Evolutionary conservation across 352 stramenopile species (phyloP), one percentile per base, ranked within the genome.

Genomic region (Globisporangium canariense): DNA sequence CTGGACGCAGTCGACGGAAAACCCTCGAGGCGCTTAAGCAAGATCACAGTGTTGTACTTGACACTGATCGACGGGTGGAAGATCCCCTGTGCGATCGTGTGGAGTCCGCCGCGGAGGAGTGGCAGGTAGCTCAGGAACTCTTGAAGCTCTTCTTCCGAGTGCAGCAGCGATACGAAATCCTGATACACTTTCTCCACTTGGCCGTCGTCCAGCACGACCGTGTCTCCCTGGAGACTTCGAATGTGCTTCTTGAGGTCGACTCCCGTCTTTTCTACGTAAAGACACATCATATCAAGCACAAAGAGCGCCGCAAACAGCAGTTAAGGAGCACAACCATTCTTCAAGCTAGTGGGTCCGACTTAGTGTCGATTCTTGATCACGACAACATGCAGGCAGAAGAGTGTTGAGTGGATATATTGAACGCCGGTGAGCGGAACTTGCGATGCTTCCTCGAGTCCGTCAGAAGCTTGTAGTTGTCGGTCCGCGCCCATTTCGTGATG

Each of bases 21-120:
- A 58, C 84, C 77, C 65, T 96, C 88, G 30, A 94, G 76, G n/a
- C 88, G 81, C 73, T 96, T 89, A 18, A 96, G 79, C 43, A 96
- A 68, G 36, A 93, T 69, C 45, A 96, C 86, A 0, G 88, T 94
- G 67, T 96, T 96, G 75, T 94, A 83, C 70, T 96, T 94, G 68
- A 96, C 85, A 41, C 86, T 88, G 62, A 94, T 94, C 2, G 82
- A 93, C 28, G 84, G 64, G 65, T 96, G 88, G 55, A 94, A 96
- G 22, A 96, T 90, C 14, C 88, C 88, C 58, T 94, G 86, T 7
- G 88, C 88, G 58, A 96, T 81, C 2, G 83, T 85, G 61, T 93
- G 84, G 25, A 96, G 78, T 0, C 88, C 88, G 10, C 86, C 88
- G 18, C 85, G 79, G 8, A 89, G 76, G n/a, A 86, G 70, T 11